Evolutionary conservation across 345 rosid species (phyloP).

Genomic region (Excoecaria agallocha): DNA sequence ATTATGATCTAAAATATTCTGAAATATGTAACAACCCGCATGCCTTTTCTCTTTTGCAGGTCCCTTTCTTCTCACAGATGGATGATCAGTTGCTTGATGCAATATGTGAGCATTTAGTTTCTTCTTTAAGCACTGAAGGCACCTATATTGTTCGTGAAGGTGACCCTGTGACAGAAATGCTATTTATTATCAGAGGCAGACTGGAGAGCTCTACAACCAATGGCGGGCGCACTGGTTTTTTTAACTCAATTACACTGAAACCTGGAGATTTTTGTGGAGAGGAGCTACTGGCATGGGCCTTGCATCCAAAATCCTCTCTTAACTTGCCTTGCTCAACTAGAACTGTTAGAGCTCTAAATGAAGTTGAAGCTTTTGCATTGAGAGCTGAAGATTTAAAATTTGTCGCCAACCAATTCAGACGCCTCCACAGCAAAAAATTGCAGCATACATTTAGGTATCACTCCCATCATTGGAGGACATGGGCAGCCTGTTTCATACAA

Average conservation of each 20-base stretch:
- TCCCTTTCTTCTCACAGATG: conserved; percentile 59
- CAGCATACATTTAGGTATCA: conserved; percentile 61
- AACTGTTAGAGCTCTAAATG: conserved; percentile 51
- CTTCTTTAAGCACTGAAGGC: conserved; percentile 57
- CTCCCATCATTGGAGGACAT: conserved; percentile 68
- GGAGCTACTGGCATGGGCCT: conserved; percentile 69
- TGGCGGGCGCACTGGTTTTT: conserved; percentile 65
- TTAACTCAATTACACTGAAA: conserved; percentile 48
- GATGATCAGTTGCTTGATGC: conserved; percentile 67
- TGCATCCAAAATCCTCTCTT: conserved; percentile 49
- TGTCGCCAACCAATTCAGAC: conserved; percentile 59
- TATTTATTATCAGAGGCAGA: conserved; percentile 54
- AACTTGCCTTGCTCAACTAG: conserved; percentile 63
- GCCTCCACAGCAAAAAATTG: conserved; percentile 62
- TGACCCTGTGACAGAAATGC: conserved; percentile 62
- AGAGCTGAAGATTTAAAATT: conserved; percentile 63
- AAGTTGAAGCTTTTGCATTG: conserved; percentile 65
- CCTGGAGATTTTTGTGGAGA: conserved; percentile 70
- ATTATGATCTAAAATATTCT: not conserved
- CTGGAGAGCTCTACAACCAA: conserved; percentile 63
- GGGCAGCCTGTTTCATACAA: conserved; percentile 68
- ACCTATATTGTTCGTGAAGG: conserved; percentile 63
- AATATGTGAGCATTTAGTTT: conserved; percentile 56
- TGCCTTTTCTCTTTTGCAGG: not conserved
- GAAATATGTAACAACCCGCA: not conserved